Percentiles rank a stretch among this genome's conserved stretches.
phyloP scores from a whole-genome alignment of 352 stramenopile species.

The Albugo candida region DNA sequence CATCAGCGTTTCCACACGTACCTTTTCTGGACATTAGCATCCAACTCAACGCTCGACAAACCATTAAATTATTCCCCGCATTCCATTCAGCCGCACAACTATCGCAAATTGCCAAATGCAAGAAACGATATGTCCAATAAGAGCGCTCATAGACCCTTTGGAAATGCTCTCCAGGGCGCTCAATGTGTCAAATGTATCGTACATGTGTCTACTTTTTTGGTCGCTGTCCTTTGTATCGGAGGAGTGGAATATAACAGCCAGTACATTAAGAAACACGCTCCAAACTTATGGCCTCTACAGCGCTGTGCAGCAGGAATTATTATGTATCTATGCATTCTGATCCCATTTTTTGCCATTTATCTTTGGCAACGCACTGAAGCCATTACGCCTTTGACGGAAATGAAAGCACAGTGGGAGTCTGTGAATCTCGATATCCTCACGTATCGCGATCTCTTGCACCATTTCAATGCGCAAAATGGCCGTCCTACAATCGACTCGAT shows the following conservation, averaged over 20 bases:
- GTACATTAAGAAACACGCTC: no score
- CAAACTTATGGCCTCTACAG: neutral
- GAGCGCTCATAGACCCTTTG: neutral
- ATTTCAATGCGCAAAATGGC: slow-evolving; percentile 5
- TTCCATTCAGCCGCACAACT: neutral
- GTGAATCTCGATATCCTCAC: neutral
- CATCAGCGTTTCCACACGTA: slow-evolving; percentile 9
- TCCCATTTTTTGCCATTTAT: neutral
- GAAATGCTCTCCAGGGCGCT: slow-evolving; percentile 1
- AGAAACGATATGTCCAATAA: neutral
- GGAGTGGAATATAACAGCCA: no score
- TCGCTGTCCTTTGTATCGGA: no score
- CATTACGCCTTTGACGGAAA: neutral
- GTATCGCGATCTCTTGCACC: slow-evolving; percentile 7
- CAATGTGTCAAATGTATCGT: neutral
- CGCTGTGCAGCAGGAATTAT: neutral
- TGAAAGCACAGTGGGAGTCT: neutral
- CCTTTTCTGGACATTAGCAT: slow-evolving; percentile 12
- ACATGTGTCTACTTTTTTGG: no score
- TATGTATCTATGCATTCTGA: neutral
- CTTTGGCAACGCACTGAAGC: neutral
- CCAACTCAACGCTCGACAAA: slow-evolving; percentile 6
- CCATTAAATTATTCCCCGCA: slow-evolving; percentile 6
- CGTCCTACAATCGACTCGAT: slow-evolving; percentile 3
- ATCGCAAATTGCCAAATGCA: neutral